These are phyloP conservation scores for Pisolithus sp. DNA, from an alignment of 768 basidiomycete species.

Conservation along the genomic window DNA sequence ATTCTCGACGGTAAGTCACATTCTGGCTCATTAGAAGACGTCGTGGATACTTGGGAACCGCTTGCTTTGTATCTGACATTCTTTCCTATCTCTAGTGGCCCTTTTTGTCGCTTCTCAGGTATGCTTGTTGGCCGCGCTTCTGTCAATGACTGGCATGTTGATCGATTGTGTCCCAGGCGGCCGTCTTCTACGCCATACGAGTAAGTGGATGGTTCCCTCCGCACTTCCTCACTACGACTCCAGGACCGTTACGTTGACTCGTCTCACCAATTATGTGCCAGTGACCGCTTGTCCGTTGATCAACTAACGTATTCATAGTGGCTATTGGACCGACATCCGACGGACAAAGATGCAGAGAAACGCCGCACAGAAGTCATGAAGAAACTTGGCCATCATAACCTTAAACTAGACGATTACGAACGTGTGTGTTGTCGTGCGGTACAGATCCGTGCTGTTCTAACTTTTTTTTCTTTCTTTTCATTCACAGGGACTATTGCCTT, in stretches of 20 bases:
- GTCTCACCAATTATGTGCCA: background rate
- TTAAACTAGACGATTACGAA: slow-evolving; percentile 90
- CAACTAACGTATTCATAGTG: slow-evolving; percentile 38
- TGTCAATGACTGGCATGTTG: background rate
- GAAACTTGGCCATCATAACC: slow-evolving; percentile 59
- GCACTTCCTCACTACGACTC: background rate
- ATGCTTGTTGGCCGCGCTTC: slow-evolving; percentile 13
- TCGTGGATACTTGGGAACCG: background rate
- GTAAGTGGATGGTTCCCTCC: slow-evolving; percentile 33
- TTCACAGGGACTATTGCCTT: slow-evolving; percentile 73
- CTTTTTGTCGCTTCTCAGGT: slow-evolving; percentile 49
- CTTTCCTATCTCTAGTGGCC: slow-evolving; percentile 35
- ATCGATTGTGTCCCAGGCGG: slow-evolving; percentile 45
- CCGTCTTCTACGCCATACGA: slow-evolving; percentile 68
- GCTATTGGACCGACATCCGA: slow-evolving; percentile 49
- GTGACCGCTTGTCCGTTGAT: background rate
- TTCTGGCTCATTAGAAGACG: background rate
- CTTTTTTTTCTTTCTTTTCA: background rate
- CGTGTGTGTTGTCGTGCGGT: slow-evolving; percentile 40
- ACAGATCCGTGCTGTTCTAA: no score
- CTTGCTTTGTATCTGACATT: slow-evolving; percentile 3
- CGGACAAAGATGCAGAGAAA: slow-evolving; percentile 55
- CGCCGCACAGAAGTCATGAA: slow-evolving; percentile 69
- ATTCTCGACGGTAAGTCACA: slow-evolving; percentile 37
- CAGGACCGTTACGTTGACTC: background rate